Conservation (phyloP, 495 filamentous ascomycete genomes). For the Tetracladium marchalianum region DNA sequence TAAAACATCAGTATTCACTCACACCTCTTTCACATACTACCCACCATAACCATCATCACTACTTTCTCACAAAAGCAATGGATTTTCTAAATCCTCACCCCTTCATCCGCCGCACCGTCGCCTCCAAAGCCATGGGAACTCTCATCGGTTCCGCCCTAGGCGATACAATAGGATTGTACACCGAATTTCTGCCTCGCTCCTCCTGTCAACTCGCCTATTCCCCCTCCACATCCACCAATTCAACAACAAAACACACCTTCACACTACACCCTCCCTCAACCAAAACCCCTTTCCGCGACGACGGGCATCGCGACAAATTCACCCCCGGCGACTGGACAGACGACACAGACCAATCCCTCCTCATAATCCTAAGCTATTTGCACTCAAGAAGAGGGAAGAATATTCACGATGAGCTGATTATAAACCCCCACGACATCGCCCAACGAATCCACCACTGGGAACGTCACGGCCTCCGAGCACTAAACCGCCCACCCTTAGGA, state of each 20-base stretch:
- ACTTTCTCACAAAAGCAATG: neutral
- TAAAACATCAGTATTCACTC: no score
- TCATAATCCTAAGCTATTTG: constrained; percentile 32
- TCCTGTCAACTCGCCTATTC: constrained; percentile 22
- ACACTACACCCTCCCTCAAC: constrained; percentile 18
- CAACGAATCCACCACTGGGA: constrained; percentile 31
- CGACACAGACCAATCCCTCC: constrained; percentile 38
- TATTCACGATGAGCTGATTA: neutral
- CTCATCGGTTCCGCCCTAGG: constrained; percentile 37
- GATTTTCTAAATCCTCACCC: constrained; percentile 18
- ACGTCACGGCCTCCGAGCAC: constrained; percentile 26
- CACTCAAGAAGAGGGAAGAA: constrained; percentile 18
- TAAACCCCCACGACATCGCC: constrained; percentile 24
- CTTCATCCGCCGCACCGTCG: constrained; percentile 15
- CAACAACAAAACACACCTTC: no score
- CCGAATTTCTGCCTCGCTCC: constrained; percentile 30
- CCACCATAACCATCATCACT: no score
- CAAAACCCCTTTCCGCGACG: constrained; percentile 25
- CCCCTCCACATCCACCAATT: constrained; percentile 24
- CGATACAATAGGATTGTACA: constrained; percentile 40
- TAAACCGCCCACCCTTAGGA: constrained; percentile 32
- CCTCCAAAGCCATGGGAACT: constrained; percentile 28
- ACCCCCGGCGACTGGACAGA: constrained; percentile 35
- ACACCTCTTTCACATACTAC: no score
- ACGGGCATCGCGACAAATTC: constrained; percentile 30